Conservation (phyloP, 805 yeast genomes). For the Myxozyma sirexii region DNA sequence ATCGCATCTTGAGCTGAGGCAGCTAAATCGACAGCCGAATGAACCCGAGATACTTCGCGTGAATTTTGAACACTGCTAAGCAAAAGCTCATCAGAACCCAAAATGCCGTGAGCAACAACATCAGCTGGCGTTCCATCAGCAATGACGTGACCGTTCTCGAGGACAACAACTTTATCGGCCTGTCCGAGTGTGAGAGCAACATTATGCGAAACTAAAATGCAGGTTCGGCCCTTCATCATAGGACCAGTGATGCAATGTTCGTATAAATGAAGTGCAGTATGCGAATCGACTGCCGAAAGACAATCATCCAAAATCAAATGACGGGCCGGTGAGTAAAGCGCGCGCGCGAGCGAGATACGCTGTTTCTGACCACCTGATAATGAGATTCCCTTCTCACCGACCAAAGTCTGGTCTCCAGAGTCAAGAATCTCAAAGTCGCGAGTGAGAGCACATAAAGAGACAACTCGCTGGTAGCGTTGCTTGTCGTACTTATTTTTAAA, state of each 20-base stretch:
- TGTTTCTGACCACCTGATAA: constrained; percentile 98
- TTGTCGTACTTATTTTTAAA: constrained; percentile 75
- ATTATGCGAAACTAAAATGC: constrained; percentile 90
- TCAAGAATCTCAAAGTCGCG: constrained; percentile 86
- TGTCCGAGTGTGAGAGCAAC: constrained; percentile 82
- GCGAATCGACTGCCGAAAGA: constrained; percentile 95
- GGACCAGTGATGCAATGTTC: constrained; percentile 90
- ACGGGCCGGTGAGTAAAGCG: constrained; percentile 81
- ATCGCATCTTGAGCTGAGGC: constrained; percentile 79
- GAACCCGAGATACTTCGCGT: constrained; percentile 61
- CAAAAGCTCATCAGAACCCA: constrained; percentile 66
- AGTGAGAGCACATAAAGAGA: constrained; percentile 84
- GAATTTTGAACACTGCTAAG: constrained; percentile 23
- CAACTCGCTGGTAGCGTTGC: constrained; percentile 73
- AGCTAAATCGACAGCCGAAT: constrained; percentile 69
- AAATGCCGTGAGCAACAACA: constrained; percentile 58
- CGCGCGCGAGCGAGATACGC: constrained; percentile 92
- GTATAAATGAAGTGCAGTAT: constrained; percentile 90
- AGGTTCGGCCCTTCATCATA: constrained; percentile 81
- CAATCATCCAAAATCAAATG: constrained; percentile 90
- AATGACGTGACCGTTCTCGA: constrained; percentile 82
- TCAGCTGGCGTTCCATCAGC: constrained; percentile 48
- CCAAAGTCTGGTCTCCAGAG: constrained; percentile 89
- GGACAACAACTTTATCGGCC: constrained; percentile 76
- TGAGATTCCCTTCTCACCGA: constrained; percentile 97